phyloP scores from a whole-genome alignment of 2,329 filamentous ascomycete species.

The Epichloe festucae region DNA sequence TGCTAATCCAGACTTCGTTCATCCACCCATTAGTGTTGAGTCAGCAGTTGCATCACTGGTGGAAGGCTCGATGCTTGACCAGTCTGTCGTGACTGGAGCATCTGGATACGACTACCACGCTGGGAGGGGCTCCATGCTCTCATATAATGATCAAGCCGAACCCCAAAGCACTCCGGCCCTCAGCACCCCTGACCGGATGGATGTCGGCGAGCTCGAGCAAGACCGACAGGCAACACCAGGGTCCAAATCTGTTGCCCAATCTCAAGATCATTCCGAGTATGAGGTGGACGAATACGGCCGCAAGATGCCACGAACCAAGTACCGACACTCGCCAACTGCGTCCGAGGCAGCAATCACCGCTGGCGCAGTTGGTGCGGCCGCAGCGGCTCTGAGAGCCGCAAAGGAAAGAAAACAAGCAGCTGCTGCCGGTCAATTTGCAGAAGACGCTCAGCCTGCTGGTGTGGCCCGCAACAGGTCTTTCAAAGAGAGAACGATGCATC shows the following conservation, averaged over 20 bases:
- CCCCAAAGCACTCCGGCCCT: conserved; percentile 20
- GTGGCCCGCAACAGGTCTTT: conserved; percentile 50
- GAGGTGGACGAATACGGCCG: conserved; percentile 45
- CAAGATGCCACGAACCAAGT: conserved; percentile 35
- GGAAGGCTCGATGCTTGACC: conserved; percentile 57
- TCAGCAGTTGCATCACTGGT: conserved; percentile 80
- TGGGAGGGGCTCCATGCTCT: conserved; percentile 24
- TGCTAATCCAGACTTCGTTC: conserved; percentile 64
- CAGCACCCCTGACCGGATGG: conserved; percentile 29
- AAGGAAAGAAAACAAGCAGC: conserved; percentile 31
- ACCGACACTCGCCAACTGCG: conserved; percentile 38
- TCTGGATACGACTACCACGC: conserved; percentile 37
- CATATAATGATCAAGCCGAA: conserved; percentile 20
- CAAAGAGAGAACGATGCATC: conserved; percentile 46
- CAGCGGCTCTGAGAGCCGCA: conserved; percentile 36
- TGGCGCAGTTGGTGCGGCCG: conserved; percentile 40
- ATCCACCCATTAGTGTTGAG: conserved; percentile 61
- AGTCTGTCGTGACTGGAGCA: conserved; percentile 54
- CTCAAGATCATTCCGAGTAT: conserved; percentile 39
- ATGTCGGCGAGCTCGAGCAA: conserved; percentile 24
- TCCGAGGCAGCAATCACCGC: conserved; percentile 46
- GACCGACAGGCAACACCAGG: conserved; percentile 28
- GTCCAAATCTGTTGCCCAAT: conserved; percentile 24
- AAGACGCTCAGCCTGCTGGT: conserved; percentile 34
- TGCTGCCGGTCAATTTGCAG: conserved; percentile 20